A percentile compares a stretch with the other conserved stretches of the same genome.
Evolutionary conservation across 1,139 yeast genomes (phyloP).

Genomic region (Kodamaea fungicola): DNA sequence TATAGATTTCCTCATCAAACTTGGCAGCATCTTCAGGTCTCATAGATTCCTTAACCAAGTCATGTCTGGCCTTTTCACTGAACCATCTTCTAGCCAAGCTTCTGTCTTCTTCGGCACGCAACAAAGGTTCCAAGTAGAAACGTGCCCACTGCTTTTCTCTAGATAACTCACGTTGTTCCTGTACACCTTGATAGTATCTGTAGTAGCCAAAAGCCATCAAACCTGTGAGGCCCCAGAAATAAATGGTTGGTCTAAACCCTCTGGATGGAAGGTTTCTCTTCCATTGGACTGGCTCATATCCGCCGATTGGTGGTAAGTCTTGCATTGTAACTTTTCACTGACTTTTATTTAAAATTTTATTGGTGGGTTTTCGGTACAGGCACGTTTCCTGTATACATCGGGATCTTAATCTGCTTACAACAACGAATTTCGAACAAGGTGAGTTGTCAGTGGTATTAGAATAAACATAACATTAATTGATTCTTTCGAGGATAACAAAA

Average conservation of each 20-base stretch:
- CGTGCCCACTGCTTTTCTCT: slow-evolving; percentile 81
- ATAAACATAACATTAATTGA: too few relatives aligned
- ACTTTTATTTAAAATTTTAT: slow-evolving; percentile 8
- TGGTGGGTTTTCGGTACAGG: slow-evolving; percentile 7
- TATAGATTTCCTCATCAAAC: slow-evolving; percentile 43
- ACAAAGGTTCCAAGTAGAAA: slow-evolving; percentile 67
- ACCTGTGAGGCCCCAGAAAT: slow-evolving; percentile 62
- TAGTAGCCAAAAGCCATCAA: slow-evolving; percentile 73
- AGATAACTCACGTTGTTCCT: slow-evolving; percentile 72
- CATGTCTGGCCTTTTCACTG: slow-evolving; percentile 69
- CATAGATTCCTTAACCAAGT: slow-evolving; percentile 44
- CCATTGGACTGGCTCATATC: slow-evolving; percentile 88
- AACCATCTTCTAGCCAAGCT: slow-evolving; percentile 69
- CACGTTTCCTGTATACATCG: too few relatives aligned
- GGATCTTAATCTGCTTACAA: neutral
- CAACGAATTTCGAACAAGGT: too few relatives aligned
- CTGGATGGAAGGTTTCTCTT: slow-evolving; percentile 81
- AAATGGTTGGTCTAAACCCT: slow-evolving; percentile 76
- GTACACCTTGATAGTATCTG: slow-evolving; percentile 61
- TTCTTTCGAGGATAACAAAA: too few relatives aligned
- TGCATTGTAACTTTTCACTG: slow-evolving; percentile 38
- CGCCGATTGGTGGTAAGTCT: slow-evolving; percentile 86
- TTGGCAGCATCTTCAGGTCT: slow-evolving; percentile 36
- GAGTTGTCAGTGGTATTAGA: too few relatives aligned
- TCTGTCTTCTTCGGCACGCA: slow-evolving; percentile 82